These are phyloP conservation scores for Cryphonectria parasitica DNA, from an alignment of 2,329 filamentous ascomycete genomes.

Conservation along the genomic window DNA sequence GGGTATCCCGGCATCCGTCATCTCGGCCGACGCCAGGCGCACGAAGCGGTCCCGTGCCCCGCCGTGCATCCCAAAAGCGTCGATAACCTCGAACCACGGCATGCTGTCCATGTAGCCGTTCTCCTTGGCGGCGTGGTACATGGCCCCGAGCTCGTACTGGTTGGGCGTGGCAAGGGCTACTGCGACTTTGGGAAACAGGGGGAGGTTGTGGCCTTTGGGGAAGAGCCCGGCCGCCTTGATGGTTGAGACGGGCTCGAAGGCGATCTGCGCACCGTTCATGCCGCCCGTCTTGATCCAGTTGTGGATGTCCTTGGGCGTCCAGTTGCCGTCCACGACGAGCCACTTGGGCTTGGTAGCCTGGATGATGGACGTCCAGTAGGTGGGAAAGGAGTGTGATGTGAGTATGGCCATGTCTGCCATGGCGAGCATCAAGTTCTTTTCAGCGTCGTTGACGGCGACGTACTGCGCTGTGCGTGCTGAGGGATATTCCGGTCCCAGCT, in stretches of 20 bases:
- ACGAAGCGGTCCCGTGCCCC: constrained; percentile 74
- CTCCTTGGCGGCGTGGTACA: constrained; percentile 72
- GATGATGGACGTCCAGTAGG: constrained; percentile 65
- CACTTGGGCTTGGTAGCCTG: constrained; percentile 66
- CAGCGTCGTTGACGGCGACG: constrained; percentile 81
- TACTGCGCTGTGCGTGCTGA: constrained; percentile 82
- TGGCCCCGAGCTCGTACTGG: constrained; percentile 75
- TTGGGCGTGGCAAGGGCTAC: constrained; percentile 84
- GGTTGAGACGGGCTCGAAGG: constrained; percentile 88
- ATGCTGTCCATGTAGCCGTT: constrained; percentile 68
- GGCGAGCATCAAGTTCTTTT: constrained; percentile 83
- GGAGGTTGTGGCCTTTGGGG: constrained; percentile 46
- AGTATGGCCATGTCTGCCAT: constrained; percentile 97
- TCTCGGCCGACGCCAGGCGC: constrained; percentile 63
- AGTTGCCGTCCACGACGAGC: constrained; percentile 87
- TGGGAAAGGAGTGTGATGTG: constrained; percentile 55
- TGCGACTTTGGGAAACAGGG: constrained; percentile 63
- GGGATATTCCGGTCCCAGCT: constrained; percentile 52
- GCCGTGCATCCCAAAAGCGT: constrained; percentile 76
- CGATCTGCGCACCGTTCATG: constrained; percentile 60
- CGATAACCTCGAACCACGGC: constrained; percentile 79
- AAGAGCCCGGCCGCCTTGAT: constrained; percentile 78
- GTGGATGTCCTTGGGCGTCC: constrained; percentile 68
- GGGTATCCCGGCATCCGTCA: constrained; percentile 82
- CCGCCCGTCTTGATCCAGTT: constrained; percentile 69